phyloP scores from a whole-genome alignment of 768 basidiomycete genomes.

The Nidula microcarpa region DNA sequence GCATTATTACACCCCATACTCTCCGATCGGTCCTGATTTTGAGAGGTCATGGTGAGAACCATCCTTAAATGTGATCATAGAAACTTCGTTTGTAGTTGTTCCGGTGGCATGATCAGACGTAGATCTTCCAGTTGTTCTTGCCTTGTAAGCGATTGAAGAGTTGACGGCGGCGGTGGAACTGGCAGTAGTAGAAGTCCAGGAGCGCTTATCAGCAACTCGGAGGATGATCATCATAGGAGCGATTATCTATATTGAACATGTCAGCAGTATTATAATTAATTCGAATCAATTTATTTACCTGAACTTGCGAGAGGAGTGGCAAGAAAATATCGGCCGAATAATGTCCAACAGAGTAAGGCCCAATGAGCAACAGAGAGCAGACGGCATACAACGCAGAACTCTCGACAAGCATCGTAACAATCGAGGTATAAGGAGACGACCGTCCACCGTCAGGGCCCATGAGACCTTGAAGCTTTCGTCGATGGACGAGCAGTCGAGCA shows the following conservation, averaged over 20 bases:
- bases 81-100: too few relatives aligned
- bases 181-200: too few relatives aligned
- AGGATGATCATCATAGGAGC: not conserved
- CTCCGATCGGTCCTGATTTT: too few relatives aligned
- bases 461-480: conserved; percentile 6
- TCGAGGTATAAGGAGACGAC: conserved; percentile 13
- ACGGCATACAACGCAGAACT: conserved; percentile 23
- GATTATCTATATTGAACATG: not conserved
- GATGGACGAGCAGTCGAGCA: conserved; percentile 16
- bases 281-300: conserved; percentile 9
- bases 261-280: not conserved
- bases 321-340: conserved; percentile 11
- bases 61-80: too few relatives aligned
- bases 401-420: conserved; percentile 29
- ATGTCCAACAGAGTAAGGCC: conserved; percentile 14
- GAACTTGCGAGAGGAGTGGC: conserved; percentile 14
- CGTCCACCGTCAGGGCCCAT: conserved; percentile 4
- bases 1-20: too few relatives aligned
- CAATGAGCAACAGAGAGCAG: conserved; percentile 20
- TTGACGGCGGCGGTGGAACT: too few relatives aligned
- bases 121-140: too few relatives aligned
- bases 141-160: too few relatives aligned
- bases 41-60: too few relatives aligned
- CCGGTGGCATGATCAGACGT: too few relatives aligned
- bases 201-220: not conserved